Percentiles rank a stretch among this genome's conserved stretches.
Evolutionary conservation across 345 rosid genomes (phyloP).

Genomic region (Salix exigua): DNA sequence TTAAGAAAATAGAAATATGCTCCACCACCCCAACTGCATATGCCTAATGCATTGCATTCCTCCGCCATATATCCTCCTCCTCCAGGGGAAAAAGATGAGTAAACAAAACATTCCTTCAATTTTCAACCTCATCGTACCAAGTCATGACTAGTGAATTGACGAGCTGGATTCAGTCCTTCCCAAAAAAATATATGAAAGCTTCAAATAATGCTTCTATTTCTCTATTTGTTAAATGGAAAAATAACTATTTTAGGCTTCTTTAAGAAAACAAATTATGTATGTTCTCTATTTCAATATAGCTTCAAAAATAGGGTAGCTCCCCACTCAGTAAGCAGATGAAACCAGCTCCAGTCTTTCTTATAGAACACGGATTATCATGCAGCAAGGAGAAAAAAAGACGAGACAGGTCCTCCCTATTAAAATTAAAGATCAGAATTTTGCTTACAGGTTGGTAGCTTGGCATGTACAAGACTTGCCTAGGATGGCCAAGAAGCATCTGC

Average conservation of each 20-base stretch:
- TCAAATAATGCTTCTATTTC: not conserved
- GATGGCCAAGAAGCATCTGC: slow-evolving; percentile 59
- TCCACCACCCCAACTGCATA: not conserved
- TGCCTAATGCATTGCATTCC: not conserved
- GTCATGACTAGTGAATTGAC: too few species aligned
- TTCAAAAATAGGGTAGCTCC: too few species aligned
- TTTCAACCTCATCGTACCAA: too few species aligned
- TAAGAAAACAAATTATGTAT: not conserved
- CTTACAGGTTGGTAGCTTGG: slow-evolving; percentile 70
- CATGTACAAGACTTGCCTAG: slow-evolving; percentile 60
- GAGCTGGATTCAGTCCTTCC: not conserved
- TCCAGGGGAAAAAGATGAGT: not conserved
- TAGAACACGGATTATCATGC: not conserved
- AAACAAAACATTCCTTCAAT: too few species aligned
- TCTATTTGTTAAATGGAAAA: not conserved
- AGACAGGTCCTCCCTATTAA: not conserved
- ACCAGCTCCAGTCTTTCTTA: not conserved
- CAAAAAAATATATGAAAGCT: not conserved
- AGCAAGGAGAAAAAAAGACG: not conserved
- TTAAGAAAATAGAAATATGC: not conserved
- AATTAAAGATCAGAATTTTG: not conserved
- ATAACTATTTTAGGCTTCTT: not conserved
- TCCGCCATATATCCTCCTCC: not conserved
- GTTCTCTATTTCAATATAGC: not conserved
- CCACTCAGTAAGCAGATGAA: not conserved